Base-by-base conservation (phyloP, 2,329 filamentous ascomycete genomes). In the Fusarium anguioides region DNA sequence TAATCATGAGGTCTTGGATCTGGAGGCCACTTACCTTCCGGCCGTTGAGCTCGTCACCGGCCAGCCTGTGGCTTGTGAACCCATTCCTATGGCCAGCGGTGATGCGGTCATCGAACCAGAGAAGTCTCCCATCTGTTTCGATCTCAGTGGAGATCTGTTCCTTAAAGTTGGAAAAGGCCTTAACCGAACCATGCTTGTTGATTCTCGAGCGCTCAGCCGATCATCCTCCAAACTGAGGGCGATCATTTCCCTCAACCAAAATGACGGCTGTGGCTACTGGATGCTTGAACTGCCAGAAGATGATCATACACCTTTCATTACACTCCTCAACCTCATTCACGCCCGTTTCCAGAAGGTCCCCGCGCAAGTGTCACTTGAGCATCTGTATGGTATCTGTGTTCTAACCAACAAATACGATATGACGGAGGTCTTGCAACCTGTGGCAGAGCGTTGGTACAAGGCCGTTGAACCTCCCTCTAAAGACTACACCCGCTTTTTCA, bases 401-500 rank as follows among this genome's bases (percentile, higher is more conserved):
- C 29, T 72, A 8, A 58, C 48, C 18, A 36, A 49, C 31, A 72
- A 70, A 41, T 72, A 72, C 23, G 39, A 53, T 8, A 63, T 65
- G 67, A 39, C 53, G 10, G 47, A 54, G 18, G 50, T 57, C 4
- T 26, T 71, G 8, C 53, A 57, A 6, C 40, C 69, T 12, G 47
- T 69, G 21, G 65, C 66, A 15, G 53, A 69, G 18, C 45, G 27
- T 12, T 69, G 61, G 61, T 57, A 59, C 35, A 33, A 46, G 17
- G 31, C 24, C 3, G 23, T 60, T 18, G 18, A 17, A 39, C 27
- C 14, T 7, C 46, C 18, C 24, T 27, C 26, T 18, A 31, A 49
- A 12, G 45, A 47, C 9, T 35, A 52, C 8, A 55, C 47, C 5
- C 4, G 21, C 3, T 35, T 55, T 14, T 49, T 47, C 21, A 49